A percentile compares a stretch with the other conserved stretches of the same genome.
Evolutionary conservation across 345 rosid genomes (phyloP).

Genomic region (Moringa oleifera): DNA sequence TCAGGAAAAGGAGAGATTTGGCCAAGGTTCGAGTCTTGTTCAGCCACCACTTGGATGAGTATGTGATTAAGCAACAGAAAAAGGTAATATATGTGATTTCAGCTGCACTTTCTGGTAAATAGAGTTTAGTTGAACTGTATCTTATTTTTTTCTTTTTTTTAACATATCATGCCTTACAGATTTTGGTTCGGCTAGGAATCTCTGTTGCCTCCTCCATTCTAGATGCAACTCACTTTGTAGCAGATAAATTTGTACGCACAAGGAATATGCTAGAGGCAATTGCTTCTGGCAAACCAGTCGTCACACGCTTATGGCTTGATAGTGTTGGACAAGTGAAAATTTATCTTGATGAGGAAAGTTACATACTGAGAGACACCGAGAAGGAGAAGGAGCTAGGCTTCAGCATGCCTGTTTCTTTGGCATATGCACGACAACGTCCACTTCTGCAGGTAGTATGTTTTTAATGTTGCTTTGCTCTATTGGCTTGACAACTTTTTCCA

Average conservation of each 20-base stretch:
- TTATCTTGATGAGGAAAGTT: conserved; percentile 62
- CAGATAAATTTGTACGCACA: conserved; percentile 76
- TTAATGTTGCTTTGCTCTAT: conserved; percentile 1
- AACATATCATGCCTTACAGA: too few relatives aligned
- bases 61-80: conserved; percentile 63
- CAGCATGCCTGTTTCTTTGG: conserved; percentile 65
- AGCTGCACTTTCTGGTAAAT: background rate
- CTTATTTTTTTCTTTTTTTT: conserved; percentile 12
- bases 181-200: conserved; percentile 60
- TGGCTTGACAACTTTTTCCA: conserved; percentile 7
- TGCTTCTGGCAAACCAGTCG: conserved; percentile 77
- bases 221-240: conserved; percentile 75
- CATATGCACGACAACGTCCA: conserved; percentile 57
- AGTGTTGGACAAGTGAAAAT: conserved; percentile 60
- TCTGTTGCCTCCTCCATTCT: conserved; percentile 52
- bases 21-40: conserved; percentile 53
- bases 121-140: conserved; percentile 14
- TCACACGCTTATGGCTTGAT: conserved; percentile 79
- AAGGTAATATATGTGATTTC: conserved; percentile 46
- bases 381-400: conserved; percentile 83
- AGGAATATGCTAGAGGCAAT: conserved; percentile 88
- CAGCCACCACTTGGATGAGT: conserved; percentile 88
- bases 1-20: conserved; percentile 77
- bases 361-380: conserved; percentile 53
- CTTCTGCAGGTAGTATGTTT: conserved; percentile 44